Base-by-base conservation (phyloP, 108 stramenopile genomes). In the Conticribra guillardii region DNA sequence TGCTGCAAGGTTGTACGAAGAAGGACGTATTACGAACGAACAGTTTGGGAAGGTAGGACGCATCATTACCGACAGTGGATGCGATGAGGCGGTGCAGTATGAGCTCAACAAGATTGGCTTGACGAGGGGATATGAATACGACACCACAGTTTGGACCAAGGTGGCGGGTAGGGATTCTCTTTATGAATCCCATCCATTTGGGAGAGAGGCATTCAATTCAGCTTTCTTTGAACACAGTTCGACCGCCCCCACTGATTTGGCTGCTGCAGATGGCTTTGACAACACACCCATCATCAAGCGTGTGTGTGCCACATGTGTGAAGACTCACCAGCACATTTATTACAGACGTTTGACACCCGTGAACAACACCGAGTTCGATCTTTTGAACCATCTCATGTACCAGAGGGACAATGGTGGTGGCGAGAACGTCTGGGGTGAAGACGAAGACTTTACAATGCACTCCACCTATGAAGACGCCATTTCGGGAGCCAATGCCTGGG, bases 381-480 rank as follows among this genome's bases (percentile, higher is more conserved):
- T 74, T 16, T 54, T 78, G 14, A 0, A 49, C 24, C 73, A 74
- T 19, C 31, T 73, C 33, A 47, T 69, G 34, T 66, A 76, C 22
- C 47, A 41, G 3, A 4, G 29, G 18, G 41, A 60, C 8, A 28
- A 65, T 26, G 58, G 31, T 0, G 48, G 11, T 44, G 58, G 28
- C 2, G 37, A 51, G 2, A 79, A 74, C 37, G 58, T 55, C 17
- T 61, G 77, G 60, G 47, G 48, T 46, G 51, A 51, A 21, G 77
- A 78, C 54, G 51, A 51, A 21, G 77, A 78, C 54, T 79, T 82
- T 47, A 21, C 73, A 21, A 66, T 82, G 9, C 77, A 82, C 59
- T 78, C 76, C 8, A 74, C 59, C n/a, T 79, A 79, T 26, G 72
- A 78, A 41, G 82, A 82, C 52, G 82, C 82, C 19, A 18, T 79